Base-by-base conservation (phyloP, 306 rosid species). In the Castanea crenata region DNA sequence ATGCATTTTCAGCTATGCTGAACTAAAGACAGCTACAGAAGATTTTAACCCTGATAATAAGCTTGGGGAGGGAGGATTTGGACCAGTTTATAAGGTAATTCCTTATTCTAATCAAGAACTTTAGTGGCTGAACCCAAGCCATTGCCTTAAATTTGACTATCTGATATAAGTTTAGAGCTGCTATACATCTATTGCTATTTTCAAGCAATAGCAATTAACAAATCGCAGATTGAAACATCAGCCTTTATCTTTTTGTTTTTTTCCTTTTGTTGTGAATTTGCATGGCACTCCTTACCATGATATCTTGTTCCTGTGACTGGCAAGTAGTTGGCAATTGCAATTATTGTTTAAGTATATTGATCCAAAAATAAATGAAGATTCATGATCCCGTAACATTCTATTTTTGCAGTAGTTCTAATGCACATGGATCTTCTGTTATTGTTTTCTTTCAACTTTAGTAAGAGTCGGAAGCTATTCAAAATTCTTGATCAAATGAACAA, bases 1-100 rank as follows among this genome's bases (percentile, higher is more conserved):
- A 35, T 85, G 81, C 80, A 93, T 91, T 75, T 93, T 91, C 41
- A 35, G 1, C 1, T 35, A 35, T 35, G 5, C 8, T 35, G 41
- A 35, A 35, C 41, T 35, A 35, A 35, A 6, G 41, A 35, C 41
- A 0, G 41, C 41, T 35, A 35, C 41, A 35, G 41, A 35, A 35
- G 41, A 5, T 35, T 35, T 35, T 35, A 35, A 35, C 8, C 41
- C 41, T 1, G 41, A 35, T 35, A 35, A 35, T 35, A 35, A 35
- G 34, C 34, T 32, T 32, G 34, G 34, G 4, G 34, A 32, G 34
- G 34, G 34, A 32, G 34, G 34, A 32, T 35, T 35, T 6, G 41
- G 8, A 35, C 41, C 41, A 35, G 41, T 35, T 35, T 35, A 35
- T 35, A 35, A 35, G 41, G 41, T 35, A 35, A 35, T 35, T 2